Base-by-base conservation (phyloP, 2,329 filamentous ascomycete genomes). In the Penicillium sp. region DNA sequence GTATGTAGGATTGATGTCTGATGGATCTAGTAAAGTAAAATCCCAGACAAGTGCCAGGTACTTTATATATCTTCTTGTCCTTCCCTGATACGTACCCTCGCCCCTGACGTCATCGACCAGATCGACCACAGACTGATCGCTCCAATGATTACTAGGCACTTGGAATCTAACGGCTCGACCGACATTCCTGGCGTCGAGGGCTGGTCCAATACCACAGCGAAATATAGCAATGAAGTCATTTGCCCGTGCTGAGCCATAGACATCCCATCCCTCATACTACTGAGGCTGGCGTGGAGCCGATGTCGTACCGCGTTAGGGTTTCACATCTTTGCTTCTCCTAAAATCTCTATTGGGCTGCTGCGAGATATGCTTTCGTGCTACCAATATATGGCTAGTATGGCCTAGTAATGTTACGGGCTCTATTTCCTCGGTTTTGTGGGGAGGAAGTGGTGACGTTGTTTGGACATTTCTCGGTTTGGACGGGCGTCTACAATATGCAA, bases 201-300 rank as follows among this genome's bases (percentile, higher is more conserved):
- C 13, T 35, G 35, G 35, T 41, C 13, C 13, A 11, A 56, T 56
- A 56, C n/a, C 8, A 17, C 21, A 26, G 26, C 31, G 11, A 19
- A 45, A 48, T 51, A 58, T 58, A 46, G 23, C 5, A 31, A 58
- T 58, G 56, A 58, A 26, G 38, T 52, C 47, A 52, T 58, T 51
- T 51, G 1, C 21, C 21, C 21, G 21, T 21, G 26, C 15, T 26
- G 23, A 51, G 26, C 55, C 55, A 51, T 47, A 57, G 26, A 26
- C 26, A 26, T 41, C 1, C 5, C 35, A 41, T 15, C 31, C 31
- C 13, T 38, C 5, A 41, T 41, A 11, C 8, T 21, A 21, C 21
- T 38, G 51, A 47, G 55, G 19, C 46, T 31, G 49, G 49, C 15
- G 21, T 21, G n/a, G n/a, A 13, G 3, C 13, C 48, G 9, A 7